Evolutionary conservation across 352 stramenopile species (phyloP), one percentile per base, ranked within the genome.

Genomic region (Phytophthora brassicae): DNA sequence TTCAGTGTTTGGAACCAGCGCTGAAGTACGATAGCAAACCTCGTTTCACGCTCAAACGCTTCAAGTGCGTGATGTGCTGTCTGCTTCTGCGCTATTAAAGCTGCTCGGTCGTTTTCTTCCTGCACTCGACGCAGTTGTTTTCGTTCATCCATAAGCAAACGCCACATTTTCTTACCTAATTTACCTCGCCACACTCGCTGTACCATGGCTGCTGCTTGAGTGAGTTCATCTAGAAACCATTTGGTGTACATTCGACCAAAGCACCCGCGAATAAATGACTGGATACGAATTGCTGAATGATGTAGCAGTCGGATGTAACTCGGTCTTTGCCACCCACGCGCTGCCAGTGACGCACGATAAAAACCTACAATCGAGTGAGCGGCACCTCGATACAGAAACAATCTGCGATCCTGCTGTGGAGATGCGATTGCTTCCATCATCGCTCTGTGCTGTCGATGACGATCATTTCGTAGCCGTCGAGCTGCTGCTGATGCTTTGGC

Each of bases 131-230:
- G 63, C 23, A 74, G 71, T 29, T 83, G 58, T 1, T 71, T 68
- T 7, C 72, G 66, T 36, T 82, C 77, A 5, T 67, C 60, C 41
- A 89, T 74, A 7, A 82, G 50, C n/a, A 46, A 22, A 0, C 81
- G 77, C 84, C 84, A 94, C 58, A 72, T 70, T 41, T 73, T 79
- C 33, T 83, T 83, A 5, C 70, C 75, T 8, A 75, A 43, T 26
- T 87, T 86, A 2, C 74, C 75, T 23, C 83, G 73, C 84, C 84
- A 92, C 22, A 68, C 72, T 20, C 84, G 81, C 57, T 92, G 82
- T 11, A 89, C 50, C 26, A 75, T 57, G 5, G 33, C 36, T 23
- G 58, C 60, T 8, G 81, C 81, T 6, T 50, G 53, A 20, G 67
- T 64, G 11, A 86, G 62, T 26, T 69, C 52, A 12, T 68, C 31